Conservation (phyloP, 129 eudicot genomes). For the Dittrichia graveolens region DNA sequence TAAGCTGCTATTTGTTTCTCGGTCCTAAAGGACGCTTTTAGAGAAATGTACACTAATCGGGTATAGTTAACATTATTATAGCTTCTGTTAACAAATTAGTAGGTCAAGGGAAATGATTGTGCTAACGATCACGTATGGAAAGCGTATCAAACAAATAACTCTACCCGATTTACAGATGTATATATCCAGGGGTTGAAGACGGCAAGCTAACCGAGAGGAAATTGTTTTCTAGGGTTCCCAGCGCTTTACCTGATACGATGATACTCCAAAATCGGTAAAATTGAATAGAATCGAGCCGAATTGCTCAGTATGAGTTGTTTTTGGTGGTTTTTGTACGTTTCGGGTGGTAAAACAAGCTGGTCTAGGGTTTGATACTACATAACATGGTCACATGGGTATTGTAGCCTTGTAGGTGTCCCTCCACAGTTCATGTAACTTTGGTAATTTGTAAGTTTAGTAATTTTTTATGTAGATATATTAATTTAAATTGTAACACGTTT, state of each 20-base stretch:
- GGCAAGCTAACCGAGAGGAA: conserved; percentile 2
- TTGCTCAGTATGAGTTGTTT: conserved; percentile 1
- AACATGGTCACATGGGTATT: too few species aligned
- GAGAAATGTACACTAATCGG: not conserved
- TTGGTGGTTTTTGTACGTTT: conserved; percentile 6
- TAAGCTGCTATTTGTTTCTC: too few species aligned
- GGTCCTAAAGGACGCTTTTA: too few species aligned
- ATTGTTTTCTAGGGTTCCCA: conserved; percentile 23
- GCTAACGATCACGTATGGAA: conserved; percentile 19
- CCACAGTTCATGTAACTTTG: too few species aligned
- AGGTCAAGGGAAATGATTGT: conserved; percentile 13
- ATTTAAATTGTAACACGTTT: too few species aligned
- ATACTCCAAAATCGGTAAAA: conserved; percentile 14
- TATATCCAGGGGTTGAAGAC: not conserved
- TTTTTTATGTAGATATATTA: too few species aligned
- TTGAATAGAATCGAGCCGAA: not conserved
- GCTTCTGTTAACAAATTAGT: not conserved
- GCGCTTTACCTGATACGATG: conserved; percentile 17
- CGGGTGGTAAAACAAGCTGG: not conserved
- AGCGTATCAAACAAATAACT: not conserved
- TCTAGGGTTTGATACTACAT: too few species aligned
- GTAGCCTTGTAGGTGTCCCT: too few species aligned
- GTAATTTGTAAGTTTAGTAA: too few species aligned
- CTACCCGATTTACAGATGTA: conserved; percentile 1
- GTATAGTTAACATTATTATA: not conserved